These are phyloP conservation scores for Skeletonema costatum DNA, from an alignment of 108 stramenopile species.

Conservation along the genomic window DNA sequence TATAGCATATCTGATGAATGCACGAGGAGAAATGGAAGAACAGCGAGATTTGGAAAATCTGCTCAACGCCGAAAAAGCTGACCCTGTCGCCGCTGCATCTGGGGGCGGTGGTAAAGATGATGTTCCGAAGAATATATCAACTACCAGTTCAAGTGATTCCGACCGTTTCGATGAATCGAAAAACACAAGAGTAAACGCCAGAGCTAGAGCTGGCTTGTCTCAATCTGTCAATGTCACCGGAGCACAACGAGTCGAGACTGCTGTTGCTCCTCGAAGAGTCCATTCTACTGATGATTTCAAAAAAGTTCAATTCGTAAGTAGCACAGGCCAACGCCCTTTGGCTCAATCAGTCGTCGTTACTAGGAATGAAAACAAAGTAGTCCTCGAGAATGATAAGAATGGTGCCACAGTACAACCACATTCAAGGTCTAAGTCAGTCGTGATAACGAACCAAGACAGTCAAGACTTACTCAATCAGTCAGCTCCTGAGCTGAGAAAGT, in stretches of 20 bases:
- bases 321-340: not conserved
- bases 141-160: not conserved
- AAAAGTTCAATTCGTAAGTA: not conserved
- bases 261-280: not conserved
- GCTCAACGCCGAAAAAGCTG: slow-evolving; percentile 8
- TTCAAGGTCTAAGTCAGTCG: not conserved
- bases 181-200: not conserved
- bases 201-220: not conserved
- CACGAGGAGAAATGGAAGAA: slow-evolving; percentile 14
- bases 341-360: not conserved
- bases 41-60: slow-evolving; percentile 22
- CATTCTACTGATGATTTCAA: not conserved
- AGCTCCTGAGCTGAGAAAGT: not conserved
- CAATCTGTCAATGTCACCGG: not conserved
- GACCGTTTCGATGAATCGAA: not conserved
- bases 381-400: not conserved
- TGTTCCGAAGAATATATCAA: not conserved
- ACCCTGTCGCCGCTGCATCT: not conserved
- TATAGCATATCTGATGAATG: slow-evolving; percentile 7
- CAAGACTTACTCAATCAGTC: not conserved
- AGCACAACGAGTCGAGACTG: not conserved
- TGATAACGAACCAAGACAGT: not conserved
- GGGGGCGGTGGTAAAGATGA: not conserved
- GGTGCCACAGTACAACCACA: not conserved
- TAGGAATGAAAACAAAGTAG: not conserved